A percentile compares a stretch with the other conserved stretches of the same genome.
phyloP scores from a whole-genome alignment of 306 rosid genomes.

The Acmispon strigosus region DNA sequence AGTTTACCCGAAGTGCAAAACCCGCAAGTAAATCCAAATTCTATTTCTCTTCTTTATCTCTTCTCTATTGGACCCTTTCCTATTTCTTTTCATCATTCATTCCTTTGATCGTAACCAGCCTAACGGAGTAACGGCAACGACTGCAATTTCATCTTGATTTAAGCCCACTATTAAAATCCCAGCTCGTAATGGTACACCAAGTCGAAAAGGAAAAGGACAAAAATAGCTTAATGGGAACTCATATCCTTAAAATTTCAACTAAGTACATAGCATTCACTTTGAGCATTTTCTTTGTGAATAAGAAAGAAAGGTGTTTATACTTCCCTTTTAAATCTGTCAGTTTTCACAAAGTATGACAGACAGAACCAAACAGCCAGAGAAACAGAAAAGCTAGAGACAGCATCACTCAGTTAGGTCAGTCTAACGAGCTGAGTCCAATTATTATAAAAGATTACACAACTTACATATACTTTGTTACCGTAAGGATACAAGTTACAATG shows the following conservation, averaged over 20 bases:
- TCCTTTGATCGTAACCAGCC: background rate
- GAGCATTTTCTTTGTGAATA: background rate
- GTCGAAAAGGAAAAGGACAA: background rate
- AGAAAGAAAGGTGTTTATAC: background rate
- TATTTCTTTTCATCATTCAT: background rate
- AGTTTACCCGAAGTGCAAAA: no score
- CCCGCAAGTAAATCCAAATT: no score
- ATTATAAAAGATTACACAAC: background rate
- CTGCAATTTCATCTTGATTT: background rate
- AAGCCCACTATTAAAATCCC: background rate
- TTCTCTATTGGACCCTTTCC: no score
- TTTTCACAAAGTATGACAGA: background rate
- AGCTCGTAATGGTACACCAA: background rate
- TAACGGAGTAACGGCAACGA: background rate
- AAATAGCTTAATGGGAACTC: background rate
- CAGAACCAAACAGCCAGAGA: slow-evolving; percentile 7
- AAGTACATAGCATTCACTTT: background rate
- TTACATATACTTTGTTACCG: slow-evolving; percentile 18
- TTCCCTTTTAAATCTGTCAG: slow-evolving; percentile 1
- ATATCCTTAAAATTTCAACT: background rate
- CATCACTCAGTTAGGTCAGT: slow-evolving; percentile 9
- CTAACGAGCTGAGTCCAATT: slow-evolving; percentile 15
- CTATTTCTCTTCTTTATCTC: no score
- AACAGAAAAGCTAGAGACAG: background rate
- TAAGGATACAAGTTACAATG: slow-evolving; percentile 11